Evolutionary conservation across 1,284 basidiomycete species (phyloP).

Genomic region (Golubevia pallescens): DNA sequence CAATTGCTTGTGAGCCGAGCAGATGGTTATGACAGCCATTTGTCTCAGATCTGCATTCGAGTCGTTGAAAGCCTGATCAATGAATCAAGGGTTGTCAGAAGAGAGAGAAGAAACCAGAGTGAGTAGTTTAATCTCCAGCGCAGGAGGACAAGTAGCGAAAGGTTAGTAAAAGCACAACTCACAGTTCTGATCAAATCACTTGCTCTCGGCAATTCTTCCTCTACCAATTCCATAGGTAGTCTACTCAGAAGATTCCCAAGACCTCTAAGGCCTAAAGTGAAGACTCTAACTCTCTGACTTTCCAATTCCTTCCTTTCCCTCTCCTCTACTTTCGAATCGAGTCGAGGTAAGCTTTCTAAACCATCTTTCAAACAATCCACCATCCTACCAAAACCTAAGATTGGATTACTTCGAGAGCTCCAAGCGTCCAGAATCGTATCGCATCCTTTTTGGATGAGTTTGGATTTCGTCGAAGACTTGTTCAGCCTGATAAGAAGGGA

Average conservation of each 20-base stretch:
- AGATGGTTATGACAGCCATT: slow-evolving; percentile 14
- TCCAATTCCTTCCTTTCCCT: no score
- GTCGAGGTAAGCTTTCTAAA: not conserved
- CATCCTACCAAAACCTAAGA: slow-evolving; percentile 27
- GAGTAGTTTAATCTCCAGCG: not conserved
- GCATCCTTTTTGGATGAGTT: slow-evolving; percentile 5
- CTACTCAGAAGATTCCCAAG: slow-evolving; percentile 19
- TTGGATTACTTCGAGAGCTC: slow-evolving; percentile 19
- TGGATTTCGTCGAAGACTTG: not conserved
- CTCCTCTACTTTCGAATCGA: no score
- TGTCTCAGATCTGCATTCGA: slow-evolving; percentile 11
- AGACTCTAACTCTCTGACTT: slow-evolving; percentile 1
- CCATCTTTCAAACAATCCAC: slow-evolving; percentile 5
- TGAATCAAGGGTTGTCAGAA: no score
- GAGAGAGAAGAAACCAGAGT: not conserved
- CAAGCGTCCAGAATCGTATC: slow-evolving; percentile 21
- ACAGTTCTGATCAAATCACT: slow-evolving; percentile 4
- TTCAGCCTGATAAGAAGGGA: slow-evolving; percentile 10
- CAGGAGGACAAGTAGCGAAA: not conserved
- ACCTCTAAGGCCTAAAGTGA: slow-evolving; percentile 9
- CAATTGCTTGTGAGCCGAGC: slow-evolving; percentile 15
- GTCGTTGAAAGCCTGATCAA: slow-evolving; percentile 11
- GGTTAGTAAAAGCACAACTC: slow-evolving; percentile 2
- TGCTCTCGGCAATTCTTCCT: slow-evolving; percentile 31
- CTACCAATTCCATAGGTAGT: slow-evolving; percentile 33